A percentile compares a stretch with the other conserved stretches of the same genome.
These are phyloP conservation scores for Colletotrichum cuscutae DNA, from an alignment of 2,329 filamentous ascomycete species.

Conservation along the genomic window DNA sequence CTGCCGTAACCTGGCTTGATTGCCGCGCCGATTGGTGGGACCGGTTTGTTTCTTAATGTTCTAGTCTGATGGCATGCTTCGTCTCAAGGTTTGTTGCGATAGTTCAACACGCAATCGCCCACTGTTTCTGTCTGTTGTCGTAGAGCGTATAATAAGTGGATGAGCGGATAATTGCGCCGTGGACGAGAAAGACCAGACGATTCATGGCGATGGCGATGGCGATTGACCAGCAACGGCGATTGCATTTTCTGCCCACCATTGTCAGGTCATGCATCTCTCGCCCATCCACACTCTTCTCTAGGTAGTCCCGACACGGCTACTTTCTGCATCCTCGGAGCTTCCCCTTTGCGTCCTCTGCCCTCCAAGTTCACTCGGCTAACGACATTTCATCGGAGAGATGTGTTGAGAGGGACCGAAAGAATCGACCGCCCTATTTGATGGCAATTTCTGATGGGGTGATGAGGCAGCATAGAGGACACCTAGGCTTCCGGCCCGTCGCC, in stretches of 20 bases:
- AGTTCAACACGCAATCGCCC: neutral
- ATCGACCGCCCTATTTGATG: too few species aligned
- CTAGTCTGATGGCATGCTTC: neutral
- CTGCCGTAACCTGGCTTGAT: neutral
- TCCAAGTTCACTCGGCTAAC: neutral
- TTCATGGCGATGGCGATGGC: neutral
- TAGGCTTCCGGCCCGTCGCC: neutral
- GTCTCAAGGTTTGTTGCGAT: neutral
- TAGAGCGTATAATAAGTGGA: too few species aligned
- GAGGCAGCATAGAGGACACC: neutral
- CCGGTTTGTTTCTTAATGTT: neutral
- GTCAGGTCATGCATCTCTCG: neutral
- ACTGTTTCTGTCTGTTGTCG: too few species aligned
- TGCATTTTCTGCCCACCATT: neutral
- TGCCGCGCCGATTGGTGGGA: conserved; percentile 31
- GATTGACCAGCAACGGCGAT: neutral
- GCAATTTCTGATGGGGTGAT: too few species aligned
- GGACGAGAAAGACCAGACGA: neutral
- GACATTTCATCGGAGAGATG: neutral
- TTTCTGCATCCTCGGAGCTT: neutral
- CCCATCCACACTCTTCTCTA: neutral
- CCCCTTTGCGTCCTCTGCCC: neutral
- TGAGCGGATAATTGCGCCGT: neutral
- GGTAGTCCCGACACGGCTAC: neutral
- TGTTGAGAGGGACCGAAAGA: too few species aligned